These are phyloP conservation scores for Aspergillus pseudoglaucus DNA, from an alignment of 2,329 filamentous ascomycete species.

Conservation along the genomic window DNA sequence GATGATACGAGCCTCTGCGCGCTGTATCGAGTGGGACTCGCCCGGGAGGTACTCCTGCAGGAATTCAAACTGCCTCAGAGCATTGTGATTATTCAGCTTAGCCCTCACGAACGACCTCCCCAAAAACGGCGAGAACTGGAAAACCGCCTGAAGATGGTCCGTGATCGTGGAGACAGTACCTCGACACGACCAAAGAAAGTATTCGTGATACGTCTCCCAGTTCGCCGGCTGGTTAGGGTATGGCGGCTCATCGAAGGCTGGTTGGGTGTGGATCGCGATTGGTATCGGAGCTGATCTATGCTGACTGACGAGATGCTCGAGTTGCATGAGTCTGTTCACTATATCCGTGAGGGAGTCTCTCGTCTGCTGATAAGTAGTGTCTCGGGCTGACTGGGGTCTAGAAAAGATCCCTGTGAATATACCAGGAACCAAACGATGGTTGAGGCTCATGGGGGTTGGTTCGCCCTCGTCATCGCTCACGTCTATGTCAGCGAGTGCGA, in stretches of 20 bases:
- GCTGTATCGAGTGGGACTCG: constrained; percentile 10
- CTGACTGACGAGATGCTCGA: not conserved
- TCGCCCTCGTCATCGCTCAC: not conserved
- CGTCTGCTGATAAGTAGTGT: not conserved
- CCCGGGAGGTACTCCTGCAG: constrained; percentile 9
- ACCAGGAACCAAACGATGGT: not conserved
- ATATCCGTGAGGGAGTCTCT: not conserved
- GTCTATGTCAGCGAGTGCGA: not conserved
- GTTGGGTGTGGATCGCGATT: not conserved
- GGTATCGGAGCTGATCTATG: not conserved
- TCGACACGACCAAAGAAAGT: constrained; percentile 12
- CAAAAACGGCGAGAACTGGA: constrained; percentile 8
- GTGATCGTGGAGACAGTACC: constrained; percentile 8
- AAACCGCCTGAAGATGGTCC: constrained; percentile 9
- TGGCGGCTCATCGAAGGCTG: not conserved
- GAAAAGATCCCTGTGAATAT: not conserved
- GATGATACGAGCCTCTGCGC: constrained; percentile 7
- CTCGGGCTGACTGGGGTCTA: not conserved
- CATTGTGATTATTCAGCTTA: constrained; percentile 7
- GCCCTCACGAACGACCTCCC: constrained; percentile 6
- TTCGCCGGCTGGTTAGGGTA: constrained; percentile 1
- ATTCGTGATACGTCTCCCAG: constrained; percentile 8
- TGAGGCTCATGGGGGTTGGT: not conserved
- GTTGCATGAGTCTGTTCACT: not conserved
- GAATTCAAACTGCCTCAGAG: constrained; percentile 8